Conservation (phyloP, 2,329 filamentous ascomycete genomes). For the Furcasterigmium sp. region DNA sequence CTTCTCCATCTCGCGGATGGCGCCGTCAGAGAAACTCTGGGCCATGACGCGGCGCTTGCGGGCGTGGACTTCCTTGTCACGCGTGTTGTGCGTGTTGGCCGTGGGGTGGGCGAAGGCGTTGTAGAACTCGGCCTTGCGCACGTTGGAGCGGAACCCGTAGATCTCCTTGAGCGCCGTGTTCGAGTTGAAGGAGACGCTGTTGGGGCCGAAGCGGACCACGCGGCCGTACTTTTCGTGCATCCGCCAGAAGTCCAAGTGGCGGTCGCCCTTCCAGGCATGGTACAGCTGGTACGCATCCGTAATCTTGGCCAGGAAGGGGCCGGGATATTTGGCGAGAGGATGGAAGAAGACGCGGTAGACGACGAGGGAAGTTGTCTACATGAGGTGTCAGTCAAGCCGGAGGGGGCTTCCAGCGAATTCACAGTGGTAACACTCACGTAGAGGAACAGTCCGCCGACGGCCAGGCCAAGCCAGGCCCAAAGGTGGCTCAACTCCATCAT, state of each 20-base stretch:
- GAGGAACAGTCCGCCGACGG: constrained; percentile 26
- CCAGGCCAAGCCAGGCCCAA: constrained; percentile 32
- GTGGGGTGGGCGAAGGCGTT: constrained; percentile 66
- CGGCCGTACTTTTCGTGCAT: constrained; percentile 65
- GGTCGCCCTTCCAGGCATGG: constrained; percentile 68
- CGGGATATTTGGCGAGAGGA: constrained; percentile 59
- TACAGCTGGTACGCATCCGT: constrained; percentile 65
- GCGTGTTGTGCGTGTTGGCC: constrained; percentile 67
- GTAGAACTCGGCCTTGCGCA: constrained; percentile 68
- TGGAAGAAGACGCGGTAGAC: constrained; percentile 59
- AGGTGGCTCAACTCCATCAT: constrained; percentile 26
- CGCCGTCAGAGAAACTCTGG: constrained; percentile 65
- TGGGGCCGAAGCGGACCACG: constrained; percentile 74
- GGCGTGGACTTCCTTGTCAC: constrained; percentile 63
- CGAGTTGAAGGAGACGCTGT: constrained; percentile 73
- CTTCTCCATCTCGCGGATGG: constrained; percentile 63
- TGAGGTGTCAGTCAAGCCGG: constrained; percentile 3
- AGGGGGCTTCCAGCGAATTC: too few relatives aligned
- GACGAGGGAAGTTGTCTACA: constrained; percentile 33
- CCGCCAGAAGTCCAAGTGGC: constrained; percentile 67
- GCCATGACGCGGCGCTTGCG: constrained; percentile 66
- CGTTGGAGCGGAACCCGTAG: constrained; percentile 58
- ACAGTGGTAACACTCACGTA: constrained; percentile 31
- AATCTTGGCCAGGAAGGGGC: constrained; percentile 57
- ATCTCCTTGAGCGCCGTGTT: constrained; percentile 61